Evolutionary conservation across 495 filamentous ascomycete species (phyloP), one percentile per base, ranked within the genome.

Genomic region (Trichoderma parareesei): DNA sequence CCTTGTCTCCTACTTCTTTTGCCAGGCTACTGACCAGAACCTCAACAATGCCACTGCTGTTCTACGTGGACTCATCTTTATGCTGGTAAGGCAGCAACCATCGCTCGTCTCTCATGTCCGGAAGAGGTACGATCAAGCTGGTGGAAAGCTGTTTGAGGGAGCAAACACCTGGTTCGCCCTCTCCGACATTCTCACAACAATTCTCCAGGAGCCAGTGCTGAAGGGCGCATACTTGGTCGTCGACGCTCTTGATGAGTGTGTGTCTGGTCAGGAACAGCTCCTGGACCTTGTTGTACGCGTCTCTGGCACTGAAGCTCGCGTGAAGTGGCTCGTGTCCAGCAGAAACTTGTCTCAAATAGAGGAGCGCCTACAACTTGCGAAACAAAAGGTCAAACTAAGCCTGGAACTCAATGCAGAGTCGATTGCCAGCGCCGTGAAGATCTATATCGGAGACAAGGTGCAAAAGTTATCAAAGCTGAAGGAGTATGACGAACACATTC

Each of bases 1-100:
- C 38, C 40, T 81, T 14, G 14, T 81, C 11, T 75, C 73, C 33
- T 82, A 75, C 68, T 81, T 82, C 68, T 81, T 82, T 65, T 81
- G 75, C 63, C 73, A 80, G 64, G 73, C 68, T 46, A 72, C 74
- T 13, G 66, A 77, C 46, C 9, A 37, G 0, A 66, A 69, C 10
- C 62, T 81, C 38, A 77, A 78, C 66, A 77, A 73, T 63, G 73
- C 77, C n/a, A 73, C 71, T 5, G 69, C 75, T 9, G 73, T 81
- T 1, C 66, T 81, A 5, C 72, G 77, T 1, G 75, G 78, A 33
- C 65, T 82, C 11, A 76, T 81, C 3, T 82, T 72, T 70, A 60
- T 73, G 41, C 74, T 80, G 27, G 35, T 70, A 33, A 16, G 65
- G n/a, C 69, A 78, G 55, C 69, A 77, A 65, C 73, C 69, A 62